Conservation (phyloP, 2,329 filamentous ascomycete genomes). For the Aspergillus sclerotialis region DNA sequence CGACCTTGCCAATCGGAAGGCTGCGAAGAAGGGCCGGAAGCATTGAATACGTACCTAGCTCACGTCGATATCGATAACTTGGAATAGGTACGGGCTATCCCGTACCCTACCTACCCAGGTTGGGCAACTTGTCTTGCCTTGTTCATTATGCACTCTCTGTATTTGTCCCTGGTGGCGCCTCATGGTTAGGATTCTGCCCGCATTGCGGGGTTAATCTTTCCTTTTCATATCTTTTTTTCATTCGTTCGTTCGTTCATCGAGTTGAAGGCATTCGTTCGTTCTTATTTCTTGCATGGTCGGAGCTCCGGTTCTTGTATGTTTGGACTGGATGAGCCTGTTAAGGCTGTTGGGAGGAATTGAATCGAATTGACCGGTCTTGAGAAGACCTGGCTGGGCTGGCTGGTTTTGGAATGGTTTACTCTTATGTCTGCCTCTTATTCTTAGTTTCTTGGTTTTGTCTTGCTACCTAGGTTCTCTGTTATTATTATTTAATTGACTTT, state of each 20-base stretch:
- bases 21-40: slow-evolving; percentile 31
- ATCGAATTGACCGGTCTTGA: slow-evolving; percentile 8
- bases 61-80: slow-evolving; percentile 1
- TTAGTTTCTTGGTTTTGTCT: slow-evolving; percentile 4
- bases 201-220: too few species aligned
- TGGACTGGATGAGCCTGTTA: too few species aligned
- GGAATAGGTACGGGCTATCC: neutral
- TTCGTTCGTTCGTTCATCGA: too few species aligned
- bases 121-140: too few species aligned
- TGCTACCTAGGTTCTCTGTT: slow-evolving; percentile 7
- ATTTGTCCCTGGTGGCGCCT: too few species aligned
- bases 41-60: slow-evolving; percentile 12
- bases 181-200: too few species aligned
- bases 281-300: slow-evolving; percentile 19
- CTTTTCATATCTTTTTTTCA: too few species aligned
- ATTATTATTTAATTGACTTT: neutral
- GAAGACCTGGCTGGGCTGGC: too few species aligned
- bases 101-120: too few species aligned
- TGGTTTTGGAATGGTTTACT: slow-evolving; percentile 3
- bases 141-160: too few species aligned
- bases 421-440: slow-evolving; percentile 2
- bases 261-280: too few species aligned
- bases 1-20: slow-evolving; percentile 62
- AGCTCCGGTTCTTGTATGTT: too few species aligned
- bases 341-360: slow-evolving; percentile 3